Evolutionary conservation across 345 rosid species (phyloP), one percentile per base, ranked within the genome.

Genomic region (Hevea brasiliensis): DNA sequence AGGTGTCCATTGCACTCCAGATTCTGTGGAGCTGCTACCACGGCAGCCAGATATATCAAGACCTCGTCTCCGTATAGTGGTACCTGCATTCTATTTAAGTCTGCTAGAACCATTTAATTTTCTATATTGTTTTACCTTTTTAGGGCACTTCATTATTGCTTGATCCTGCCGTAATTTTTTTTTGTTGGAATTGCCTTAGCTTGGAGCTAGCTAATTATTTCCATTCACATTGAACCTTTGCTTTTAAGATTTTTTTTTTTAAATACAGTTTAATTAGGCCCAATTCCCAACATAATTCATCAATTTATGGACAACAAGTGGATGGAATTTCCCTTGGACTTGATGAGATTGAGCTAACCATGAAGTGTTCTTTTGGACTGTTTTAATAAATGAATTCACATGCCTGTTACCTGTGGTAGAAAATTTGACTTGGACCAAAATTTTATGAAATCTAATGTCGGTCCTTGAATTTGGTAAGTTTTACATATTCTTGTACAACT

Each of bases 51-150:
- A 89, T 76, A 77, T 77, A 60, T 74, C 88, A 41, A 86, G 90
- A 83, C 87, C 80, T 75, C 89, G 98, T 41, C 83, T 95, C 72
- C 94, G 96, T 57, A 85, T 95, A 53, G 94, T 95, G 97, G 99
- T 95, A 89, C 32, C 44, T 76, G 4, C 68, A 27, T 23, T 70
- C 63, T 74, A 35, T 63, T 72, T n/a, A 27, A 24, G 55, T n/a
- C 66, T 35, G 6, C 23, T 50, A 47, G 24, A 57, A 24, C 53
- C 20, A 65, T 42, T 71, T 58, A 11, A 15, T 48, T 68, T 40
- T 17, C 21, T 60, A 40, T 61, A 17, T 7, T n/a, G n/a, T 12
- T 3, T 42, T 8, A 20, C 42, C 27, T 41, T 26, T 9, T 63
- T 21, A 8, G 5, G 40, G 70, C 32, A 18, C 47, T 29, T 3